Base-by-base conservation (phyloP, 352 stramenopile genomes). In the Plasmopara muralis region DNA sequence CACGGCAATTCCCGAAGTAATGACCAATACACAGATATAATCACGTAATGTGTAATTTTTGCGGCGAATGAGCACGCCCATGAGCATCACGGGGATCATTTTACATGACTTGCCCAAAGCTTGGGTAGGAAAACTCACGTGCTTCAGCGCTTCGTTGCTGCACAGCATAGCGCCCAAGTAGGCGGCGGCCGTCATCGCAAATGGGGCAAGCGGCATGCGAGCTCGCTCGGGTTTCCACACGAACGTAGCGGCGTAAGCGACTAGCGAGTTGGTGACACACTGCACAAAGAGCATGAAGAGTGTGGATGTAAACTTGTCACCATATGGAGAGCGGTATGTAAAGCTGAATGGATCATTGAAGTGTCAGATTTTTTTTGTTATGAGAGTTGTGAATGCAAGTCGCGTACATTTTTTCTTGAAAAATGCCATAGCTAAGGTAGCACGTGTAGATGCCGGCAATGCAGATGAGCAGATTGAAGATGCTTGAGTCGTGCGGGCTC, bases 91-190 rank as follows among this genome's bases (percentile, higher is more conserved):
- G 5, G 96, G 96, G 50, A 98, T 97, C 96, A 99, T 99, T 70
- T 99, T 99, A 66, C 95, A 98, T 64, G 82, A 97, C 72, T 99
- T 99, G 43, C 93, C 96, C 9, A 99, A 82, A n/a, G 95, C 97
- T 55, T 98, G 93, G 9, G 97, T 97, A 14, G 96, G 96, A 75
- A 98, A 99, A 58, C 78, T 95, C 60, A 99, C 83, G 71, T 97
- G 87, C 65, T 97, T 96, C 30, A 97, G 72, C 29, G 88, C 84
- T 57, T 97, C 87, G 58, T 96, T 96, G 44, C 79, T 94, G 70
- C 82, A 96, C 14, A 96, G 60, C 88, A 97, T 97, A 9, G 88
- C 88, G 29, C 85, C 84, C 28, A 97, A 69, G 67, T 97, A 97
- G 43, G 82, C 80, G 15, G 77, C 85, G 33, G 85, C 85, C n/a